Percentiles rank a stretch among this genome's conserved stretches.
These are phyloP conservation scores for Juncus effusus DNA, from an alignment of 176 grass and related monocot genomes.

Conservation along the genomic window DNA sequence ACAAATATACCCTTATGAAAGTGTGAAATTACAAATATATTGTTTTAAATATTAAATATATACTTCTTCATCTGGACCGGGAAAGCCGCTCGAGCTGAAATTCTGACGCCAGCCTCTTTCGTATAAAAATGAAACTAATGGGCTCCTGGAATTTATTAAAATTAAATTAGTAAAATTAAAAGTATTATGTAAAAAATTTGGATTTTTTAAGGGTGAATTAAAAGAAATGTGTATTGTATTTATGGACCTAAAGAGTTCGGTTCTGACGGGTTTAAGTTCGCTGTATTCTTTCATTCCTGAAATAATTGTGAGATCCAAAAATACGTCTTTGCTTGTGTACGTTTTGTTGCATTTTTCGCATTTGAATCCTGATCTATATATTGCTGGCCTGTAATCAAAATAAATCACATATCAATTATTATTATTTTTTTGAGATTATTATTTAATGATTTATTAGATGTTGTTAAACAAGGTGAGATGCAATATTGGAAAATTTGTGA, in stretches of 20 bases:
- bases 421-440: neutral
- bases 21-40: no score
- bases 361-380: conserved; percentile 91
- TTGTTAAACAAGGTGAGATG: no score
- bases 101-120: conserved; percentile 98
- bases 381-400: conserved; percentile 50
- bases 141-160: conserved; percentile 37
- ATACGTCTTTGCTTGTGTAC: conserved; percentile 81
- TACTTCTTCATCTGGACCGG: conserved; percentile 92
- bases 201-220: neutral
- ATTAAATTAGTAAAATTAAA: conserved; percentile 18
- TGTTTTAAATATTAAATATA: neutral
- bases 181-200: neutral
- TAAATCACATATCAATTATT: conserved; percentile 4
- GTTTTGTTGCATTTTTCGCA: conserved; percentile 81
- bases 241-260: conserved; percentile 69
- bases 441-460: no score
- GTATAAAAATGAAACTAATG: conserved; percentile 81
- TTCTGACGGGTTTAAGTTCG: conserved; percentile 80
- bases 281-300: conserved; percentile 82
- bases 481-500: no score
- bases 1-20: neutral
- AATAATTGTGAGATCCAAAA: conserved; percentile 83
- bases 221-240: no score
- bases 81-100: conserved; percentile 83